Evolutionary conservation across 805 yeast species (phyloP).

Genomic region (Hanseniaspora occidentalis): DNA sequence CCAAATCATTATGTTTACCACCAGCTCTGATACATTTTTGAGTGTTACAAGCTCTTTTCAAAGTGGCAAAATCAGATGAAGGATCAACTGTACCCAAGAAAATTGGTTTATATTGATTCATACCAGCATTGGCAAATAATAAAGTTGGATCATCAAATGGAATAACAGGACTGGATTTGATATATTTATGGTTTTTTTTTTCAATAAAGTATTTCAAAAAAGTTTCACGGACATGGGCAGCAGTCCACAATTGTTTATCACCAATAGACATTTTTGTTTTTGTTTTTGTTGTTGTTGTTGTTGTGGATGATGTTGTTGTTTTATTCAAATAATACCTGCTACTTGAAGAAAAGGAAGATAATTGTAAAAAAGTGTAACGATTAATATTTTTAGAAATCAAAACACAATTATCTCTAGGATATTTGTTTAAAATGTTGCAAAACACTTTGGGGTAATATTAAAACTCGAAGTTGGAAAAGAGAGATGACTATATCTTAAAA

Average conservation of each 20-base stretch:
- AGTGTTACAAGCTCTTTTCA: constrained; percentile 87
- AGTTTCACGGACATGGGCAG: constrained; percentile 57
- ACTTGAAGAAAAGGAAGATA: too few species aligned
- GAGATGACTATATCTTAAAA: too few species aligned
- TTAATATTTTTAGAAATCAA: too few species aligned
- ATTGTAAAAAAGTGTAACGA: too few species aligned
- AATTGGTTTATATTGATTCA: constrained; percentile 98
- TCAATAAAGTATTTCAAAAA: constrained; percentile 71
- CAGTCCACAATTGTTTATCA: constrained; percentile 35
- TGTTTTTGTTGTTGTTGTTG: not conserved
- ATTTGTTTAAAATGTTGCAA: too few species aligned
- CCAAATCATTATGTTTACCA: constrained; percentile 96
- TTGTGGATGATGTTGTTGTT: too few species aligned
- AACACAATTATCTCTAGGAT: too few species aligned
- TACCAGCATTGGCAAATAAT: constrained; percentile 95
- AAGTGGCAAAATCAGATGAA: constrained; percentile 65
- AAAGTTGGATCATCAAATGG: constrained; percentile 98
- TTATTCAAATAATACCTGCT: too few species aligned
- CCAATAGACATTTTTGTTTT: constrained; percentile 11
- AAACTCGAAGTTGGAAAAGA: too few species aligned
- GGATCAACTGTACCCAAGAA: constrained; percentile 97
- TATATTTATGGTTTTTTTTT: constrained; percentile 54
- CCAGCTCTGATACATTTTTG: constrained; percentile 99
- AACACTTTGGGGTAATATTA: too few species aligned
- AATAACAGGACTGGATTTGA: constrained; percentile 87